Percentiles rank a stretch among this genome's conserved stretches.
Conservation (phyloP, 2,329 filamentous ascomycete species). For the Colletotrichum lindemuthianum region DNA sequence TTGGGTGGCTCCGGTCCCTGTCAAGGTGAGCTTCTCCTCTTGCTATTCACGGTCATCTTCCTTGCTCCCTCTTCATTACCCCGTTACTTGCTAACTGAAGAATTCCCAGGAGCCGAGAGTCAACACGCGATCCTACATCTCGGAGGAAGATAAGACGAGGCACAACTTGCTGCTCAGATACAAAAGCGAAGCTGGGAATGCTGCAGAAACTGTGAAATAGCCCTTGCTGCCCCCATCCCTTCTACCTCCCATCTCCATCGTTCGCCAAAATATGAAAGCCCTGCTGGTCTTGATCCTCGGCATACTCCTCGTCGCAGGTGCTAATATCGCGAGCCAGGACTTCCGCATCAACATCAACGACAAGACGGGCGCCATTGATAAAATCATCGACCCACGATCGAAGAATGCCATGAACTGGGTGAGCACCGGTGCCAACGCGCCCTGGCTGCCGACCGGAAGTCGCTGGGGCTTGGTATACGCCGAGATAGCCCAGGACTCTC, state of each 20-base stretch:
- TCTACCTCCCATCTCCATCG: neutral
- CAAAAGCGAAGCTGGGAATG: too few relatives aligned
- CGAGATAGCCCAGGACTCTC: slow-evolving; percentile 9
- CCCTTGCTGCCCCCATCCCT: too few relatives aligned
- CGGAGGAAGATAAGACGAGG: too few relatives aligned
- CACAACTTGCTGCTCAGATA: too few relatives aligned
- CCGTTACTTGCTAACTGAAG: too few relatives aligned
- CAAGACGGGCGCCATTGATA: slow-evolving; percentile 16
- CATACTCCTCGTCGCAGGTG: neutral
- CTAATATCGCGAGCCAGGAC: slow-evolving; percentile 12
- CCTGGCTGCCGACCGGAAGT: slow-evolving; percentile 28
- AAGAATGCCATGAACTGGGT: slow-evolving; percentile 24
- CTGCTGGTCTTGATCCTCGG: neutral
- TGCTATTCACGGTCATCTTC: too few relatives aligned
- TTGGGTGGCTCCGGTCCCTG: too few relatives aligned
- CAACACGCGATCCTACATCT: too few relatives aligned
- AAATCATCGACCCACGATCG: slow-evolving; percentile 1
- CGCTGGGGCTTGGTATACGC: slow-evolving; percentile 29
- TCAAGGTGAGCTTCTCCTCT: too few relatives aligned
- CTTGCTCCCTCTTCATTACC: too few relatives aligned
- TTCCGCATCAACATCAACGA: slow-evolving; percentile 23
- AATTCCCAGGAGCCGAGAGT: too few relatives aligned
- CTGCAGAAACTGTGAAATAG: too few relatives aligned
- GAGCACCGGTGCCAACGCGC: slow-evolving; percentile 23
- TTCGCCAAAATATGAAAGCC: neutral